phyloP scores from a whole-genome alignment of 2,329 filamentous ascomycete genomes.

The Apiospora hydei region DNA sequence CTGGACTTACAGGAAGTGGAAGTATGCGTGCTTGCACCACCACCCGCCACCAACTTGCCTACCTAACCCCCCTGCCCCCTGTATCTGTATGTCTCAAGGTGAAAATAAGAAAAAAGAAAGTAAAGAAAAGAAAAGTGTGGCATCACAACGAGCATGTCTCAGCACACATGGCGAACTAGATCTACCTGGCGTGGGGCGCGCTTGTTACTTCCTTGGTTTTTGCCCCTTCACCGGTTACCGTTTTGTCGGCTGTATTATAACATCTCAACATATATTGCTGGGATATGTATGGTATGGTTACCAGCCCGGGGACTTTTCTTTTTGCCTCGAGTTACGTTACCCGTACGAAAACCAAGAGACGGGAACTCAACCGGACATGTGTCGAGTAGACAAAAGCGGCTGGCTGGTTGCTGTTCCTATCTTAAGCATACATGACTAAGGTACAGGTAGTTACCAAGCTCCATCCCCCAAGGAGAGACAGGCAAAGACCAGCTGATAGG shows the following conservation, averaged over 20 bases:
- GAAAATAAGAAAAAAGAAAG: not conserved
- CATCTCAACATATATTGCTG: not conserved
- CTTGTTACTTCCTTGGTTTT: conserved; percentile 15
- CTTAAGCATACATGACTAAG: not conserved
- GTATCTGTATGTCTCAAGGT: conserved; percentile 3
- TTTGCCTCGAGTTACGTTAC: not conserved
- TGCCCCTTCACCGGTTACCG: not conserved
- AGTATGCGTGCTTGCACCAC: not conserved
- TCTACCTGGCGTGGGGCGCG: not conserved
- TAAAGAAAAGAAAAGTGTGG: not conserved
- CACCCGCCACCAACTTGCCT: not conserved
- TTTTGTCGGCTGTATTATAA: not conserved
- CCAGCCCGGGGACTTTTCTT: not conserved
- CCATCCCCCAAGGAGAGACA: not conserved
- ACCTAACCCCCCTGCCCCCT: not conserved
- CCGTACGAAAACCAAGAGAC: not conserved
- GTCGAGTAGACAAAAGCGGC: conserved; percentile 3
- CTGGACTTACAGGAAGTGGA: not conserved
- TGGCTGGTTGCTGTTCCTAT: not conserved
- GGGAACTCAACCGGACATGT: not conserved
- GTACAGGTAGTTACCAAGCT: not conserved
- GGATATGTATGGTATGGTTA: not conserved
- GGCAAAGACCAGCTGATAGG: not conserved
- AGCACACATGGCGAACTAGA: not conserved
- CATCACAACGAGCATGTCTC: conserved; percentile 19